Conservation (phyloP, 805 yeast genomes). For the Starmerella bombi region DNA sequence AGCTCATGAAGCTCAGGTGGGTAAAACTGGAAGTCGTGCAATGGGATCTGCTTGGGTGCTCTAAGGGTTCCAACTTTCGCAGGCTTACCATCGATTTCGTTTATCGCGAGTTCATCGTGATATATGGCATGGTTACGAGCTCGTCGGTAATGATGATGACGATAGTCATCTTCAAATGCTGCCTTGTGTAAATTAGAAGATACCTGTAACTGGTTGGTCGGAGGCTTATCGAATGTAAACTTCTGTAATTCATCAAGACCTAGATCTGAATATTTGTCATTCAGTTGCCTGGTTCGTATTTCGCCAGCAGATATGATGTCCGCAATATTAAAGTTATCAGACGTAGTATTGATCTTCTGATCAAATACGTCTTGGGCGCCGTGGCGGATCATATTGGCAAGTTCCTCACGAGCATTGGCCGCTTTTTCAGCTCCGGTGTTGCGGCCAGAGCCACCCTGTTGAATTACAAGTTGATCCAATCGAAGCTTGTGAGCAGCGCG, state of each 20-base stretch:
- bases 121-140: conserved; percentile 45
- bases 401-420: conserved; percentile 53
- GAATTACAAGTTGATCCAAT: conserved; percentile 87
- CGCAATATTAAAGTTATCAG: conserved; percentile 48
- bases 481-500: conserved; percentile 90
- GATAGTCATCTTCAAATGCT: conserved; percentile 19
- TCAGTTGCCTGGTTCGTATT: conserved; percentile 62
- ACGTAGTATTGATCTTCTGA: conserved; percentile 24
- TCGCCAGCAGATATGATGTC: conserved; percentile 69
- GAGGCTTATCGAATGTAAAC: conserved; percentile 56
- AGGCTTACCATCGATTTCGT: conserved; percentile 56
- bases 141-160: conserved; percentile 32
- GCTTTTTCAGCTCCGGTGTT: conserved; percentile 18
- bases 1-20: conserved; percentile 58
- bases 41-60: conserved; percentile 68
- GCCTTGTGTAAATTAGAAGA: conserved; percentile 3
- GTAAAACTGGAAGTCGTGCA: conserved; percentile 81
- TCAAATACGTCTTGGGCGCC: conserved; percentile 88
- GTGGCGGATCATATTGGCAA: conserved; percentile 87
- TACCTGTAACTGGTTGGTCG: conserved; percentile 12
- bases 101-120: conserved; percentile 42
- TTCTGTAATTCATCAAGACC: conserved; percentile 91
- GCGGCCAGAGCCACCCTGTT: conserved; percentile 50
- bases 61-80: conserved; percentile 47
- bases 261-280: conserved; percentile 66